Base-by-base conservation (phyloP, 345 rosid species). In the Toxicodendron radicans region DNA sequence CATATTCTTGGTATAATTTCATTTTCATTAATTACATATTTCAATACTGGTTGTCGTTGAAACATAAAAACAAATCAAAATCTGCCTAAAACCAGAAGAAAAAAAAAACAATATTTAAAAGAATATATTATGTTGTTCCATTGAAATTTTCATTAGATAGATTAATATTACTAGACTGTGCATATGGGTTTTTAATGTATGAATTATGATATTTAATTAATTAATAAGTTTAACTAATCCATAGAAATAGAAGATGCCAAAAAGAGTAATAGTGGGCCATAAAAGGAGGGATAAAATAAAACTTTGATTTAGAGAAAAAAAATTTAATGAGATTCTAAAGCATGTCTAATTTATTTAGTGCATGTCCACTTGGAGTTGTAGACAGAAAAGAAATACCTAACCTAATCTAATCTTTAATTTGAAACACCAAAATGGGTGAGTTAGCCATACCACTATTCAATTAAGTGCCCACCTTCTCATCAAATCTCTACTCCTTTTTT, bases 261-360 rank as follows among this genome's bases (percentile, higher is more conserved):
- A 75, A 79, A 75, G 82, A 79, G 76, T 52, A 64, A 61, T 7
- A 41, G 73, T 66, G 66, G 74, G 68, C 66, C 70, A 38, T 3
- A 23, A 13, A 35, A 1, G 10, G 43, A 38, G 59, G 30, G 30
- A 27, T 27, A 1, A 27, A 27, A 27, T 27, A 23, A n/a, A 33
- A 4, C 38, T 30, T 45, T 30, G 2, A 12, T 75, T 49, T 7
- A 13, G 10, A 27, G 27, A 21, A 74, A 63, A 5, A 38, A n/a
- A n/a, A n/a, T n/a, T 38, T 7, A 38, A 70, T 18, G 64, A 66
- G 58, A 74, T 74, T 74, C 64, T 48, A 65, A 66, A 58, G 65
- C 66, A 2, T 57, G 27, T 74, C 1, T 38, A 58, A 63, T 62
- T n/a, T 79, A 62, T 68, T n/a, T 79, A 58, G 48, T 70, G 66